A percentile compares a stretch with the other conserved stretches of the same genome.
These are phyloP conservation scores for Cantharellus cinnabarinus DNA, from an alignment of 768 basidiomycete genomes.

Conservation along the genomic window DNA sequence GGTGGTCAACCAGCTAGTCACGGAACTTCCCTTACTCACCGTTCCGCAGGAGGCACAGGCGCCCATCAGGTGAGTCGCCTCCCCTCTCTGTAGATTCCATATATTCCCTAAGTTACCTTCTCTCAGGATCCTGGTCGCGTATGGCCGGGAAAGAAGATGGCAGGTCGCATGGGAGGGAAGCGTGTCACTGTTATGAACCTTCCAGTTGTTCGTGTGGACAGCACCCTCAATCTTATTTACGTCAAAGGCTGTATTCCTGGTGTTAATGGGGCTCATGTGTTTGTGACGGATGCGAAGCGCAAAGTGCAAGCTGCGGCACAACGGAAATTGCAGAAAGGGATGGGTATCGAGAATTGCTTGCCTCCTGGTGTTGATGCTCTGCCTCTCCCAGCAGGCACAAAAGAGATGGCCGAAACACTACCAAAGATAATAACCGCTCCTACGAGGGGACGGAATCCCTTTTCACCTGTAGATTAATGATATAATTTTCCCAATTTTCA, in stretches of 20 bases:
- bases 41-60: constrained; percentile 82
- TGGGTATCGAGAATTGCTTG: constrained; percentile 40
- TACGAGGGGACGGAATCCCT: constrained; percentile 8
- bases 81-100: not conserved
- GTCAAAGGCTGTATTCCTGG: constrained; percentile 87
- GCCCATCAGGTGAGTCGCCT: constrained; percentile 55
- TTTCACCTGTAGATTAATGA: constrained; percentile 2
- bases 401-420: constrained; percentile 44
- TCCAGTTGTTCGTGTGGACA: constrained; percentile 73
- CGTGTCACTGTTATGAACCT: constrained; percentile 77
- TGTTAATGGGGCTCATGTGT: constrained; percentile 66
- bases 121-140: constrained; percentile 82
- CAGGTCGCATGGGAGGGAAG: constrained; percentile 75
- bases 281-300: constrained; percentile 80
- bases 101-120: not conserved
- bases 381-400: constrained; percentile 84
- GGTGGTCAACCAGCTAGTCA: constrained; percentile 82
- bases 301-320: constrained; percentile 41
- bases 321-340: constrained; percentile 46
- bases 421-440: constrained; percentile 52
- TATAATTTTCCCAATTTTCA: not conserved
- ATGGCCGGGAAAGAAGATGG: constrained; percentile 97
- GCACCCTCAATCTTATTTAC: constrained; percentile 67
- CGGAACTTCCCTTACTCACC: constrained; percentile 88
- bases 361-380: constrained; percentile 67